phyloP scores from a whole-genome alignment of 164 flowering plant genomes.

The Chloranthus sessilifolius region DNA sequence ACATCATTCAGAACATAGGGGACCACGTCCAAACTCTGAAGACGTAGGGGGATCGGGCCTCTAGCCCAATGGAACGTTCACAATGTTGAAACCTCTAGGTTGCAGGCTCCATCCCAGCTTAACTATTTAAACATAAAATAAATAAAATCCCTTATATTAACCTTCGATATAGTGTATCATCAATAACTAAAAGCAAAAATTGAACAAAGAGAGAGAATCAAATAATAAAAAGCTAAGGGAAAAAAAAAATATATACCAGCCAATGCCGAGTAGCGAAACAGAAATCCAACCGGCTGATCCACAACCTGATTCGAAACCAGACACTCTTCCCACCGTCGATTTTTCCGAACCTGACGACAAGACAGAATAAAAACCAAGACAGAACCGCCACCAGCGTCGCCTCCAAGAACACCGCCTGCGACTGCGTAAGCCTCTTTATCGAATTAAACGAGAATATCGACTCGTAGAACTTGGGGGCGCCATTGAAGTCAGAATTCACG shows the following conservation, averaged over 20 bases:
- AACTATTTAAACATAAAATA: too few relatives aligned
- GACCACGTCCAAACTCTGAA: too few relatives aligned
- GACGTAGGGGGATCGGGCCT: too few relatives aligned
- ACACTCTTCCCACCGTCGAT: slow-evolving; percentile 46
- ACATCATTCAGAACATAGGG: too few relatives aligned
- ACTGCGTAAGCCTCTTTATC: slow-evolving; percentile 45
- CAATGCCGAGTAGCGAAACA: slow-evolving; percentile 85
- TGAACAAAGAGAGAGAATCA: too few relatives aligned
- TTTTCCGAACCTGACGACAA: slow-evolving; percentile 42
- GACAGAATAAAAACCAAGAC: slow-evolving; percentile 65
- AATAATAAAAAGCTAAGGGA: slow-evolving; percentile 1
- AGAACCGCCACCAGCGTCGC: slow-evolving; percentile 52
- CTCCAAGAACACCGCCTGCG: slow-evolving; percentile 31
- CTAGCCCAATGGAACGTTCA: too few relatives aligned
- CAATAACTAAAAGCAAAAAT: too few relatives aligned
- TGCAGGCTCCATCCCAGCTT: too few relatives aligned
- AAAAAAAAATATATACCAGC: too few relatives aligned
- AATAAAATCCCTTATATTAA: too few relatives aligned
- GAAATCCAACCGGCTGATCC: slow-evolving; percentile 85
- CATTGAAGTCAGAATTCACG: slow-evolving; percentile 45
- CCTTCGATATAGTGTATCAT: too few relatives aligned
- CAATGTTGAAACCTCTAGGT: too few relatives aligned
- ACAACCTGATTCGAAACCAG: slow-evolving; percentile 77
- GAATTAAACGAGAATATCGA: slow-evolving; percentile 60
- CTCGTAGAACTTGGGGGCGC: slow-evolving; percentile 41